phyloP scores from a whole-genome alignment of 2,329 filamentous ascomycete genomes.

The Thielaviopsis cerberus region DNA sequence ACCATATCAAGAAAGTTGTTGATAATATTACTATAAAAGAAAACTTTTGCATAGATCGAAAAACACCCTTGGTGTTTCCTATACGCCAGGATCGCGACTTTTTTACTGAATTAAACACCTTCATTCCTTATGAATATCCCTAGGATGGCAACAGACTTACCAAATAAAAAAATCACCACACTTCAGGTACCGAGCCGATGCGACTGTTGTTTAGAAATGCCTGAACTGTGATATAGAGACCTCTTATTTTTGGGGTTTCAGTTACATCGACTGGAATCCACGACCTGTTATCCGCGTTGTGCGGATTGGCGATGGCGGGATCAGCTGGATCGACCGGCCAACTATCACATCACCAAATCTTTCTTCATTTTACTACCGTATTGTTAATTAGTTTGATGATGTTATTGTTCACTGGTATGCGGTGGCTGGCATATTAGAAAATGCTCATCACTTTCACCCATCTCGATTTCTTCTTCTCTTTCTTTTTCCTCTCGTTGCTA shows the following conservation, averaged over 20 bases:
- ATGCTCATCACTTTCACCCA: not conserved
- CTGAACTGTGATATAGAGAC: not conserved
- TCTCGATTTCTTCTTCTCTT: constrained; percentile 10
- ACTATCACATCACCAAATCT: not conserved
- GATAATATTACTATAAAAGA: too few species aligned
- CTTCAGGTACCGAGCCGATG: not conserved
- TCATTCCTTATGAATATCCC: not conserved
- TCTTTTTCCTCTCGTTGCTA: constrained; percentile 4
- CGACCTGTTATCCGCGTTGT: not conserved
- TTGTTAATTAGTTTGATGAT: not conserved
- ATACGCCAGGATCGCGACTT: not conserved
- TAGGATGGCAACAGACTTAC: not conserved
- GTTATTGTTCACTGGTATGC: not conserved
- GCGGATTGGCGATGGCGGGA: not conserved
- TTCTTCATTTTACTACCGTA: too few species aligned
- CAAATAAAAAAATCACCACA: not conserved
- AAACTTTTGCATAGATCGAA: too few species aligned
- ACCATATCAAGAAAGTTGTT: not conserved
- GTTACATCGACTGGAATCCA: not conserved
- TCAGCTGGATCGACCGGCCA: not conserved
- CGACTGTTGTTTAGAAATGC: not conserved
- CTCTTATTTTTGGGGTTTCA: not conserved
- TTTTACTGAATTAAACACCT: not conserved
- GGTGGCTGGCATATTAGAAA: not conserved
- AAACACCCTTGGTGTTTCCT: not conserved